Evolutionary conservation across 371 early-diverging fungal genomes (phyloP).

Genomic region (Aphelidium insulamus): DNA sequence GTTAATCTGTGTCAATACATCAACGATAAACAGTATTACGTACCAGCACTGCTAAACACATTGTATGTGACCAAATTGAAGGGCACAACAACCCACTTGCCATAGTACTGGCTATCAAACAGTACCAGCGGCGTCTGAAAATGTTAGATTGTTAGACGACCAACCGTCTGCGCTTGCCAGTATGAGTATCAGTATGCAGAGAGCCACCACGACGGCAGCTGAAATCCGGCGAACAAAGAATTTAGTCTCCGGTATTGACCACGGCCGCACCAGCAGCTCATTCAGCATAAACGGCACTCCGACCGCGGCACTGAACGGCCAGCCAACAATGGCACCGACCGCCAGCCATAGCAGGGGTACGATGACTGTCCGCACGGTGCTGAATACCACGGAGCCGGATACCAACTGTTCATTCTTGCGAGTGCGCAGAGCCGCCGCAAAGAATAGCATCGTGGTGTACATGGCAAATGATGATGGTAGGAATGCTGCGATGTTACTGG

Average conservation of each 20-base stretch:
- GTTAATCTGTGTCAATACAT: too few species aligned
- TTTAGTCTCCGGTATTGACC: too few species aligned
- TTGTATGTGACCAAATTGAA: constrained; percentile 78
- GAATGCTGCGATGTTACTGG: constrained; percentile 20
- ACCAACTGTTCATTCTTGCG: too few species aligned
- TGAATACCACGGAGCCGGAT: constrained; percentile 19
- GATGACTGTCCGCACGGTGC: constrained; percentile 18
- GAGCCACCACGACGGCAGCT: too few species aligned
- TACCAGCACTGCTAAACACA: constrained; percentile 48
- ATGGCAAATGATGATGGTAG: constrained; percentile 84
- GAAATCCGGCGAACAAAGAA: too few species aligned
- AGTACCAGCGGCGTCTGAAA: constrained; percentile 23
- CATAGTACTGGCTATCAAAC: constrained; percentile 57
- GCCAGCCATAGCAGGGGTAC: constrained; percentile 41
- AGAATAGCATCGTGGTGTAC: constrained; percentile 53
- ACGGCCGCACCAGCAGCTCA: constrained; percentile 39
- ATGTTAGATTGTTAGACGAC: too few species aligned
- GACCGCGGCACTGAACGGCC: constrained; percentile 67
- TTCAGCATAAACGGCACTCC: constrained; percentile 57
- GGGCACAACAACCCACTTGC: constrained; percentile 38
- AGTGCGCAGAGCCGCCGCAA: constrained; percentile 29
- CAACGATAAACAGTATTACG: too few species aligned
- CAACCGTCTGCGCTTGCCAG: too few species aligned
- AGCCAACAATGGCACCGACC: constrained; percentile 49
- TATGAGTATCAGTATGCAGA: too few species aligned